Percentiles rank a stretch among this genome's conserved stretches.
Conservation (phyloP, 1,139 yeast species). For the Candida sp. region DNA sequence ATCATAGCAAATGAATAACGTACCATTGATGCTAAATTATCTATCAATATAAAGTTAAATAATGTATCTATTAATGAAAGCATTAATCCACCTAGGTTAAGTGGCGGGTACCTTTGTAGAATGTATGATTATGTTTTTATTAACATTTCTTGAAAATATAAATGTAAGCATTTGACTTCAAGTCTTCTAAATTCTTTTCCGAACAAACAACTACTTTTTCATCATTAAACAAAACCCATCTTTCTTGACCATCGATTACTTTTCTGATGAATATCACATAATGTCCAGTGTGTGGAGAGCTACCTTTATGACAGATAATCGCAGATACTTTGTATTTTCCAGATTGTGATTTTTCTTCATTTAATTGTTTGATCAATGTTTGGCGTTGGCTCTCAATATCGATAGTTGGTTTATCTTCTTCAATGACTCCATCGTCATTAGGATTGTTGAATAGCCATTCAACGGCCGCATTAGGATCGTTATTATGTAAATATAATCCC, state of each 20-base stretch:
- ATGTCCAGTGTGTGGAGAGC: slow-evolving; percentile 94
- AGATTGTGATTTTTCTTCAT: slow-evolving; percentile 1
- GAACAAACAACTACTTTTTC: slow-evolving; percentile 84
- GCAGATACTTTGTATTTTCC: slow-evolving; percentile 56
- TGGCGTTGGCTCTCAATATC: slow-evolving; percentile 19
- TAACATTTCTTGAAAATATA: slow-evolving; percentile 40
- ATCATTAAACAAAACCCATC: slow-evolving; percentile 89
- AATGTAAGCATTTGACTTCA: slow-evolving; percentile 61
- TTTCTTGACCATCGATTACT: slow-evolving; percentile 32
- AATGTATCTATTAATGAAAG: too few species aligned
- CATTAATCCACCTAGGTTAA: too few species aligned
- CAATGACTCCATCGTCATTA: slow-evolving; percentile 48
- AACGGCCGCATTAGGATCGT: slow-evolving; percentile 71
- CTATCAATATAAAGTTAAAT: too few species aligned
- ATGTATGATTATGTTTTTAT: too few species aligned
- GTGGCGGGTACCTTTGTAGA: too few species aligned
- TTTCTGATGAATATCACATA: slow-evolving; percentile 77
- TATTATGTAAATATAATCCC: slow-evolving; percentile 58
- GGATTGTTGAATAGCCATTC: slow-evolving; percentile 88
- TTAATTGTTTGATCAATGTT: slow-evolving; percentile 14
- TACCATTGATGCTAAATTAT: too few species aligned
- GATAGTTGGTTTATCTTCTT: slow-evolving; percentile 12
- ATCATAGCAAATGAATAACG: too few species aligned
- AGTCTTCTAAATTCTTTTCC: slow-evolving; percentile 57
- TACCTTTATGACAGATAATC: slow-evolving; percentile 91